Conservation (phyloP, 2,329 filamentous ascomycete genomes). For the Neurospora sp. region DNA sequence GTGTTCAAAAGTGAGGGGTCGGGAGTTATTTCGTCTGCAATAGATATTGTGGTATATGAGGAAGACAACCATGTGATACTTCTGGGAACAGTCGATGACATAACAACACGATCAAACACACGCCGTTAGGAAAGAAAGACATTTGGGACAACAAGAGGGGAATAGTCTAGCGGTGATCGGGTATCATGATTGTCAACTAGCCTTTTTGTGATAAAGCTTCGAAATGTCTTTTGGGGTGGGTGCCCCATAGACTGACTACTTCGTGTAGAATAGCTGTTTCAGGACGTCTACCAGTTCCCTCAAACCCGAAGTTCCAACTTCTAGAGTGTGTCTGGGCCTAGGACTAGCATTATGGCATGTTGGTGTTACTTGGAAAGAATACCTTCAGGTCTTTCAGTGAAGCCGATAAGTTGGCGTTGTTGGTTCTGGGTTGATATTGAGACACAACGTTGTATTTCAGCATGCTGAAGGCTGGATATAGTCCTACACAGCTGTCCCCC, state of each 20-base stretch:
- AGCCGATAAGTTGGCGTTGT: too few relatives aligned
- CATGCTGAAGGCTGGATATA: background rate
- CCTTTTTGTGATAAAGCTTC: too few relatives aligned
- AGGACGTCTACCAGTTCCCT: background rate
- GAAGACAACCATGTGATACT: background rate
- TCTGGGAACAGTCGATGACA: background rate
- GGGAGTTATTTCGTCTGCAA: too few relatives aligned
- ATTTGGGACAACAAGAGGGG: background rate
- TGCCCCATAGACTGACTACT: too few relatives aligned
- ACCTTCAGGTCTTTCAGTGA: background rate
- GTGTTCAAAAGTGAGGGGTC: too few relatives aligned
- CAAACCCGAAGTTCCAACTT: background rate
- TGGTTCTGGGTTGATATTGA: background rate
- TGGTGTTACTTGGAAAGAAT: background rate
- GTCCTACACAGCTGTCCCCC: background rate
- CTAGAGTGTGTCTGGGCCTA: background rate
- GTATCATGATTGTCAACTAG: background rate
- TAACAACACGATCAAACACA: background rate
- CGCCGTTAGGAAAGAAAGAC: background rate
- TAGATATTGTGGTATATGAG: background rate
- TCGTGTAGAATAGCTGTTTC: background rate
- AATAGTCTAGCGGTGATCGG: background rate
- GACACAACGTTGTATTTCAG: background rate
- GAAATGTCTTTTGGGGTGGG: too few relatives aligned
- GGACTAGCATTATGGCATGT: background rate